Evolutionary conservation across 306 rosid genomes (phyloP), one percentile per base, ranked within the genome.

Genomic region (Sindora glabra): DNA sequence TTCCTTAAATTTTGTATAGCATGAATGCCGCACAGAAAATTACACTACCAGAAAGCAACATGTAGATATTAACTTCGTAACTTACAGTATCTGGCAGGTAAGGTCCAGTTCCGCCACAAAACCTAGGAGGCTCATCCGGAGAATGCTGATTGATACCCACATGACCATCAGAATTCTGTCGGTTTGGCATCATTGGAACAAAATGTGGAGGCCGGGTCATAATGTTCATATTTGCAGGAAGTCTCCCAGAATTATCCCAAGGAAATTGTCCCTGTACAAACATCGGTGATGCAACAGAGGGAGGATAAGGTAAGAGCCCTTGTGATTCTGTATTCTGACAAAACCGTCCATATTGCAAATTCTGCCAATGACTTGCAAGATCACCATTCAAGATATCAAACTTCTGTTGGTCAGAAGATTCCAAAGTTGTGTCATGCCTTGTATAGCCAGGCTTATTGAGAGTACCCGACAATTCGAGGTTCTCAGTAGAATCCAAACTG

Each of bases 21-120:
- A 29, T 29, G 8, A 29, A 1, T 29, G 5, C 10, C 14, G 33
- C 8, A 48, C 16, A 67, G 32, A 48, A 8, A 37, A 37, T 54
- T 37, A 54, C 18, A 64, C 9, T 18, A 24, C 46, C 24, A 24
- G 23, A 52, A 32, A 56, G 25, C 61, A 15, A 39, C 11, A 5
- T 24, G 40, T 40, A 51, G 44, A 69, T 46, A n/a, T 47, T 52
- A n/a, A n/a, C n/a, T n/a, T n/a, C n/a, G n/a, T 70, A 67, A 59
- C 99, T 83, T 89, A 94, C 99, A 52, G 99, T 94, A 84, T 84
- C 84, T 37, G 99, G 99, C 68, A 89, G 77, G 74, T 89, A 94
- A 32, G 99, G 89, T 55, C 99, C 99, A 6, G 99, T 94, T 62
- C 99, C 99, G 69, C 89, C 81, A 54, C 99, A 89, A 78, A 74